A percentile compares a stretch with the other conserved stretches of the same genome.
These are phyloP conservation scores for Brassica incana DNA, from an alignment of 345 rosid species.

Conservation along the genomic window DNA sequence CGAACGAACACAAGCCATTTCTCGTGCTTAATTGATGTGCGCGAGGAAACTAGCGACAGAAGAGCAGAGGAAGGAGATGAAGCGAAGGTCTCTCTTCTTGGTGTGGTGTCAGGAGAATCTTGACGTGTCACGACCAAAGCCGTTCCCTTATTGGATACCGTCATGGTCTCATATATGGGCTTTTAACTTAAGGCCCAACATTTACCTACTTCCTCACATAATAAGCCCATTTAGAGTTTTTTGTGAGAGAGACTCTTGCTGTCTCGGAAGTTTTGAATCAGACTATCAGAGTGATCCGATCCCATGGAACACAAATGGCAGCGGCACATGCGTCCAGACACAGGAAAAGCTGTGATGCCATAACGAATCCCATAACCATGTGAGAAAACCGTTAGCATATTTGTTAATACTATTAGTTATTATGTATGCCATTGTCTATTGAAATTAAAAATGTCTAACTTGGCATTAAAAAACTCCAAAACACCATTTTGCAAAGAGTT, in stretches of 20 bases:
- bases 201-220: background rate
- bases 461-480: background rate
- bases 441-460: background rate
- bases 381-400: constrained; percentile 29
- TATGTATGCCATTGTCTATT: background rate
- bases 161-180: constrained; percentile 29
- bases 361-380: constrained; percentile 37
- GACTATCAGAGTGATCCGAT: background rate
- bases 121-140: constrained; percentile 43
- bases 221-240: constrained; percentile 7
- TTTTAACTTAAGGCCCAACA: background rate
- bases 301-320: constrained; percentile 28
- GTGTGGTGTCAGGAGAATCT: constrained; percentile 39
- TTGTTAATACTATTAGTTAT: background rate
- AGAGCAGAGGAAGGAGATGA: constrained; percentile 26
- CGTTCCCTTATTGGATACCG: constrained; percentile 35
- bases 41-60: background rate
- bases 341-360: constrained; percentile 24
- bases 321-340: constrained; percentile 40
- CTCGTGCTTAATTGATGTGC: background rate
- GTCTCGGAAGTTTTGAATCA: background rate
- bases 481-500: constrained; percentile 26
- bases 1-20: constrained; percentile 37
- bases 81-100: constrained; percentile 12
- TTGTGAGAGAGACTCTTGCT: constrained; percentile 1